phyloP scores from a whole-genome alignment of 116 monocot species.

The Iris pallida region DNA sequence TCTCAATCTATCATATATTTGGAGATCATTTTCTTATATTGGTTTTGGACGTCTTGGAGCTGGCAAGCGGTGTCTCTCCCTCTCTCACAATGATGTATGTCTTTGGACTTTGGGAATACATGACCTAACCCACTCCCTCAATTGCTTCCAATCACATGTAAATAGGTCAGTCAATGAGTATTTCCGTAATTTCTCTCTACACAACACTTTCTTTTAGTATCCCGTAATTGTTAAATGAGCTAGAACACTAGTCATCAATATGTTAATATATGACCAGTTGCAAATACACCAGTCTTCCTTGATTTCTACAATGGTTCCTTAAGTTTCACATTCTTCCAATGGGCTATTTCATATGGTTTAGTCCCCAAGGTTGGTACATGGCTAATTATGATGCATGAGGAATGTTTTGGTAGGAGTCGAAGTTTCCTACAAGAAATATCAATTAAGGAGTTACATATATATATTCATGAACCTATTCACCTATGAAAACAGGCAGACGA shows the following conservation, averaged over 20 bases:
- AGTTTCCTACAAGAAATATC: conserved; percentile 3
- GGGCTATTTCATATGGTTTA: too few relatives aligned
- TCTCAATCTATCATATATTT: conserved; percentile 1
- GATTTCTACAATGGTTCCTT: too few relatives aligned
- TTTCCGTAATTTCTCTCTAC: not conserved
- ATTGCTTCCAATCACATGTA: conserved; percentile 1
- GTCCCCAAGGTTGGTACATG: not conserved
- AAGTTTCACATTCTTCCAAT: too few relatives aligned
- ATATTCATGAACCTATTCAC: conserved; percentile 8
- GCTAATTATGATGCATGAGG: conserved; percentile 7
- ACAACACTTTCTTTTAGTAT: too few relatives aligned
- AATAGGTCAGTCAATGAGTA: not conserved
- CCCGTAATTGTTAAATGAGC: too few relatives aligned
- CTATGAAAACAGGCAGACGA: not conserved
- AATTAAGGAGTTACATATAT: not conserved
- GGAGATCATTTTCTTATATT: too few relatives aligned
- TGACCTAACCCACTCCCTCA: not conserved
- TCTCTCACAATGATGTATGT: not conserved
- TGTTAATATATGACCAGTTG: too few relatives aligned
- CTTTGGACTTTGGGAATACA: conserved; percentile 1
- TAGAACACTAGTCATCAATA: too few relatives aligned
- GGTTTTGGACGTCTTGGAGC: too few relatives aligned
- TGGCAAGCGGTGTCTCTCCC: not conserved
- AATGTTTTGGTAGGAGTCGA: conserved; percentile 6
- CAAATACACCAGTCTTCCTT: too few relatives aligned